A percentile compares a stretch with the other conserved stretches of the same genome.
phyloP scores from a whole-genome alignment of 2,329 filamentous ascomycete genomes.

The Rutstroemia sp. region DNA sequence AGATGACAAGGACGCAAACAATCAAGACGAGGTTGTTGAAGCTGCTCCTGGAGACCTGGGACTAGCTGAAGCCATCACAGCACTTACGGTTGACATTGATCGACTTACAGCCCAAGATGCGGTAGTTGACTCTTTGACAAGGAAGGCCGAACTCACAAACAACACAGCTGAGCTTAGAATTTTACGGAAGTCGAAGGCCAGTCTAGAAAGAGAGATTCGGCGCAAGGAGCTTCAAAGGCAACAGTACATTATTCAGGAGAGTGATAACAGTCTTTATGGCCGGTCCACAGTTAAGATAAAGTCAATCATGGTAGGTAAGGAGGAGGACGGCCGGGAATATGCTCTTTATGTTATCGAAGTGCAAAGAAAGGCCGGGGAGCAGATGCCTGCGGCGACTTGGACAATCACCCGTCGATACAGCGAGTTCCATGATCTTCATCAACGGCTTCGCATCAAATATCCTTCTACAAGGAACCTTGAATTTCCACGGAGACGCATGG shows the following conservation, averaged over 20 bases:
- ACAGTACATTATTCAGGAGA: constrained; percentile 96
- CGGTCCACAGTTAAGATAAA: constrained; percentile 86
- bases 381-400: constrained; percentile 96
- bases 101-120: constrained; percentile 80
- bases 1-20: constrained; percentile 48
- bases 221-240: constrained; percentile 93
- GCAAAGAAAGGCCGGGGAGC: constrained; percentile 79
- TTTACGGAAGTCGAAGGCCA: constrained; percentile 86
- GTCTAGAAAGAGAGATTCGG: constrained; percentile 83
- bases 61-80: constrained; percentile 84
- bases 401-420: constrained; percentile 87
- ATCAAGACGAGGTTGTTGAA: constrained; percentile 81
- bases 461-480: constrained; percentile 83
- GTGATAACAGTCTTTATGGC: constrained; percentile 93
- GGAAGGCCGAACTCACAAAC: constrained; percentile 94
- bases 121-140: constrained; percentile 82
- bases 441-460: constrained; percentile 76
- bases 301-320: constrained; percentile 83
- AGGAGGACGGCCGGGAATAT: constrained; percentile 88
- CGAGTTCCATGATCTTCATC: constrained; percentile 93
- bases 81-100: constrained; percentile 84
- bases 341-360: constrained; percentile 93
- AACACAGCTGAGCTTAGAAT: constrained; percentile 92
- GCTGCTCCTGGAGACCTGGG: constrained; percentile 92
- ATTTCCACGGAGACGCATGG: constrained; percentile 83